Evolutionary conservation across 2,329 filamentous ascomycete genomes (phyloP), one percentile per base, ranked within the genome.

Genomic region (Xylariaceae sp.): DNA sequence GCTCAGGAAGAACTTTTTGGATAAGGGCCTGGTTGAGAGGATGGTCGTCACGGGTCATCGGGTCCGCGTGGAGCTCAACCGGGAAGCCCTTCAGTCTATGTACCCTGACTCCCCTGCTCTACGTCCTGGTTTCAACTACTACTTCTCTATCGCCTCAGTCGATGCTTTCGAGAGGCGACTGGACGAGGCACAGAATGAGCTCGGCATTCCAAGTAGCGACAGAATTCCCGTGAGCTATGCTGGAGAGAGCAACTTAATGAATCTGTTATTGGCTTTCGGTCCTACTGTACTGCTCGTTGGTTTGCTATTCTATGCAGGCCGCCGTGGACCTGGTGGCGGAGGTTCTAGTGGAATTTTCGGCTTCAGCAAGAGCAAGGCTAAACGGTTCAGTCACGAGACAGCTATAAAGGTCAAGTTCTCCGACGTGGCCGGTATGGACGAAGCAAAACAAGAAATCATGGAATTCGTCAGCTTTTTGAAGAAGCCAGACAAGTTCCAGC

Each of bases 391-490:
- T 72, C 92, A 97, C 64, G 94, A 99, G 78, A 91, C 90, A 9
- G 91, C 94, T 52, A 84, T 99, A 77, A 96, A 96, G 76, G 92
- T 95, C 73, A 97, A 97, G 74, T 99, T 99, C 71, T 80, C 90
- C 40, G 94, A 99, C 70, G 94, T 99, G 36, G 94, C 94, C 35
- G 94, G 94, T 63, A 93, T 97, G 86, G 94, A 99, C 71, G 94
- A 99, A 75, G 94, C 94, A 52, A 99, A 99, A 81, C 80, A 86
- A 51, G 94, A 99, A 75, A 99, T 99, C 64, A 97, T 97, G 92
- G 94, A 99, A 74, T 99, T 99, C 67, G 94, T 99, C 63, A 92
- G 89, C 70, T 99, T 99, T 80, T 76, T 99, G 59, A 93, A 97
- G 78, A 89, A 94, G 67, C 94, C 94, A 0, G 89, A 91, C 65